phyloP scores from a whole-genome alignment of 2,329 filamentous ascomycete genomes.

The Trichoderma asperellum region DNA sequence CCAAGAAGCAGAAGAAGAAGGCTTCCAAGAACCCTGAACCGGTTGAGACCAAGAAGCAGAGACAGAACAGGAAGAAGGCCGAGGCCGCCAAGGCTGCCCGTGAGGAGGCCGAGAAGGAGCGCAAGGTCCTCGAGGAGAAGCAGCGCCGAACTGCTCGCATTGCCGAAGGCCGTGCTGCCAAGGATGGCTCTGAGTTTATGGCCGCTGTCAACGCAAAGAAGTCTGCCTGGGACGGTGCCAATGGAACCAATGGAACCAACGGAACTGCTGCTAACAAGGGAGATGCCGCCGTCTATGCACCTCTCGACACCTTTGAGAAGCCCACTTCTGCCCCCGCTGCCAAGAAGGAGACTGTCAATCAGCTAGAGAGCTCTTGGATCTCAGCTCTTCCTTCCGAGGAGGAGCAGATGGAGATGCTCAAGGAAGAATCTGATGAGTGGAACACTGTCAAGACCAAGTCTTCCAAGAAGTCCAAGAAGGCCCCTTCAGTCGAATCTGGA shows the following conservation, averaged over 20 bases:
- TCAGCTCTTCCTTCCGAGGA: slow-evolving; percentile 62
- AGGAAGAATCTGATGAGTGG: slow-evolving; percentile 59
- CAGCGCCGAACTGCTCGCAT: slow-evolving; percentile 82
- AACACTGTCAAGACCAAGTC: slow-evolving; percentile 58
- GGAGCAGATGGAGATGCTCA: slow-evolving; percentile 63
- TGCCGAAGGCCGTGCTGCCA: slow-evolving; percentile 79
- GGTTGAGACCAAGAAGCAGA: slow-evolving; percentile 90
- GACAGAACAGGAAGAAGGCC: slow-evolving; percentile 87
- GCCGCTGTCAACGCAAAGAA: slow-evolving; percentile 48
- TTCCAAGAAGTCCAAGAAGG: slow-evolving; percentile 49
- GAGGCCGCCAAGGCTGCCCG: slow-evolving; percentile 76
- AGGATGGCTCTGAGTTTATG: slow-evolving; percentile 71
- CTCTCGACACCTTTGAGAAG: slow-evolving; percentile 62
- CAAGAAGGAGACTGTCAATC: slow-evolving; percentile 42
- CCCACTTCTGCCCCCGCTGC: slow-evolving; percentile 37
- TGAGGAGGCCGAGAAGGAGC: slow-evolving; percentile 77
- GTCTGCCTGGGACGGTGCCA: slow-evolving; percentile 49
- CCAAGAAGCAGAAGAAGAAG: slow-evolving; percentile 69
- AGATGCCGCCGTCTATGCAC: slow-evolving; percentile 48
- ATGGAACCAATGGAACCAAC: slow-evolving; percentile 33
- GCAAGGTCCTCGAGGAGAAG: slow-evolving; percentile 76
- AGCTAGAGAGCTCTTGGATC: slow-evolving; percentile 50
- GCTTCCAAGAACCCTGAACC: slow-evolving; percentile 65
- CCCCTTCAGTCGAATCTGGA: slow-evolving; percentile 42
- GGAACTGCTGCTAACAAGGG: slow-evolving; percentile 37